Percentiles rank a stretch among this genome's conserved stretches.
These are phyloP conservation scores for Xylaria sp. DNA, from an alignment of 2,329 filamentous ascomycete genomes.

Conservation along the genomic window DNA sequence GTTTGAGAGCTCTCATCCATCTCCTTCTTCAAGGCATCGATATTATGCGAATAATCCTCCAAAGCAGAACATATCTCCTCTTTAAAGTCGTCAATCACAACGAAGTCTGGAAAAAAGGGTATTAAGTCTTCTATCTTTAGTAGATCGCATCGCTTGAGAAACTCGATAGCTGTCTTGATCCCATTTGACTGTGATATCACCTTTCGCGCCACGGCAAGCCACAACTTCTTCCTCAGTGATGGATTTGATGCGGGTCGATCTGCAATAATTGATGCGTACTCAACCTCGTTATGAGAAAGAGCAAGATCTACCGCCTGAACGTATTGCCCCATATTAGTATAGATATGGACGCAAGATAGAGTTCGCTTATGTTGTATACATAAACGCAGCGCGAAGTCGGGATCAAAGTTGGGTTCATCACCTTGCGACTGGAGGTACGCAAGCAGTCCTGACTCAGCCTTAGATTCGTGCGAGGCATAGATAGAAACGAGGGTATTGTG, in stretches of 20 bases:
- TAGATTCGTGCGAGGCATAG: slow-evolving; percentile 85
- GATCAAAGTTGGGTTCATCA: slow-evolving; percentile 87
- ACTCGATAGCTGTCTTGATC: slow-evolving; percentile 94
- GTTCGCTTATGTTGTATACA: slow-evolving; percentile 96
- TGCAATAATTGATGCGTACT: slow-evolving; percentile 89
- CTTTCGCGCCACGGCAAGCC: slow-evolving; percentile 94
- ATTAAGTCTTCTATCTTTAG: slow-evolving; percentile 97
- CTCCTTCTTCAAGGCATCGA: slow-evolving; percentile 87
- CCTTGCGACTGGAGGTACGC: slow-evolving; percentile 92
- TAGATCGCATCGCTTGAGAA: slow-evolving; percentile 89
- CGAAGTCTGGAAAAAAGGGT: slow-evolving; percentile 98
- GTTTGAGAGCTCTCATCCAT: slow-evolving; percentile 96
- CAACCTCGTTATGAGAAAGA: slow-evolving; percentile 87
- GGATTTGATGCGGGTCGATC: slow-evolving; percentile 84
- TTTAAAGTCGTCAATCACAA: slow-evolving; percentile 99
- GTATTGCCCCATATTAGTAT: slow-evolving; percentile 96
- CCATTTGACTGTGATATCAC: slow-evolving; percentile 88
- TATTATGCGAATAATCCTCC: slow-evolving; percentile 92
- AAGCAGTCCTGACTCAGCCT: slow-evolving; percentile 86
- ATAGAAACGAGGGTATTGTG: slow-evolving; percentile 98
- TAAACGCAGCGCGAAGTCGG: slow-evolving; percentile 93
- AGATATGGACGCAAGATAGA: slow-evolving; percentile 95
- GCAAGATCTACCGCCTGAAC: slow-evolving; percentile 93
- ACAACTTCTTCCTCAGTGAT: slow-evolving; percentile 88
- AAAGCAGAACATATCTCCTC: slow-evolving; percentile 95